Percentiles rank a stretch among this genome's conserved stretches.
These are phyloP conservation scores for Leccinum brunneo-olivaceum DNA, from an alignment of 1,284 basidiomycete genomes.

Conservation along the genomic window DNA sequence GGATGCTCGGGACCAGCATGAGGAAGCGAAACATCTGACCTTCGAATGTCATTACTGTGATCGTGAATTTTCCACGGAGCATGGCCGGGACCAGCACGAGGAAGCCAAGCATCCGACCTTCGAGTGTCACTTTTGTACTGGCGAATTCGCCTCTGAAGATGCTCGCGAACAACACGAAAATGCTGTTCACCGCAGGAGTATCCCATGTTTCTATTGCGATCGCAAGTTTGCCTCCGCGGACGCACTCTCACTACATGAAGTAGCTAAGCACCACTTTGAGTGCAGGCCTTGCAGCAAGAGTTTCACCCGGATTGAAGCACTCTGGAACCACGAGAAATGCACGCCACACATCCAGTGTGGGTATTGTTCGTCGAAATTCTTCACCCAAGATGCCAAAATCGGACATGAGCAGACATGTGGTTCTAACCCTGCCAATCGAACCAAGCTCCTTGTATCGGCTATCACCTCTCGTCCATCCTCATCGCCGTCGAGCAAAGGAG, in stretches of 20 bases:
- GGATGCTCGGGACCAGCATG: conserved; percentile 6
- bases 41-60: conserved; percentile 11
- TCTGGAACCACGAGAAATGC: conserved; percentile 9
- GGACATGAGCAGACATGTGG: conserved; percentile 12
- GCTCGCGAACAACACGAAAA: conserved; percentile 11
- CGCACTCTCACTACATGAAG: not conserved
- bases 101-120: conserved; percentile 3
- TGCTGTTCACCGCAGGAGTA: conserved; percentile 5
- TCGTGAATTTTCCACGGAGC: conserved; percentile 3
- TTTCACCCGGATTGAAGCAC: conserved; percentile 3
- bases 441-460: not conserved
- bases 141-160: conserved; percentile 9
- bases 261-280: conserved; percentile 4
- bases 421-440: not conserved
- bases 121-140: conserved; percentile 15
- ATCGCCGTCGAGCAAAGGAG: not conserved
- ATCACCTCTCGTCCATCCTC: not conserved
- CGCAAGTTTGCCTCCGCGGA: conserved; percentile 7
- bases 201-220: conserved; percentile 13
- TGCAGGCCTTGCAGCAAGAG: conserved; percentile 8
- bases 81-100: conserved; percentile 6
- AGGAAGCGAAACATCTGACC: conserved; percentile 7
- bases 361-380: conserved; percentile 8
- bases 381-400: not conserved
- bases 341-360: conserved; percentile 12